These are phyloP conservation scores for Ochetophila trinervis DNA, from an alignment of 306 rosid genomes.

Conservation along the genomic window DNA sequence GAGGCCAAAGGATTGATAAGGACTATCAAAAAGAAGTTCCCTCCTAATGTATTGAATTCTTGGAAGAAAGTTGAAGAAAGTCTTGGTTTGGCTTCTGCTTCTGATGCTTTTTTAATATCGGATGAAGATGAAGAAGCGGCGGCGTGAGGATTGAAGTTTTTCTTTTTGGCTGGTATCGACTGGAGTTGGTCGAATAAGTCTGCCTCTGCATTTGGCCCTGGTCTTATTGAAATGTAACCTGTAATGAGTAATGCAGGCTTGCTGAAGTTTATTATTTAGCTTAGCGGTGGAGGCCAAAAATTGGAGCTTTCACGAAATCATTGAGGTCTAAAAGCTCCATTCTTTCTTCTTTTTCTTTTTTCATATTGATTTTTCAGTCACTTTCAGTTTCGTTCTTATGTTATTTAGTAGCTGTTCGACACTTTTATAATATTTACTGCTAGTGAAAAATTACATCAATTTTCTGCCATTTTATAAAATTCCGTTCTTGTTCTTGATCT, in stretches of 20 bases:
- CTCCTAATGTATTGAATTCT: conserved; percentile 47
- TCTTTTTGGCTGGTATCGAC: not conserved
- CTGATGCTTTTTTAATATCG: conserved; percentile 5
- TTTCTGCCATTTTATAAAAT: not conserved
- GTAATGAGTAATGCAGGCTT: conserved; percentile 3
- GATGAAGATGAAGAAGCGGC: conserved; percentile 34
- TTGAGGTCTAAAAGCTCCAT: conserved; percentile 16
- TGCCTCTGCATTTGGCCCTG: conserved; percentile 1
- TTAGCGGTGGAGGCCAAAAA: conserved; percentile 13
- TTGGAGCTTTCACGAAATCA: conserved; percentile 9
- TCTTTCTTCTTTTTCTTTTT: not conserved
- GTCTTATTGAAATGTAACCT: not conserved
- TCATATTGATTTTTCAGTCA: not conserved
- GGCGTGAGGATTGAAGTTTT: conserved; percentile 5
- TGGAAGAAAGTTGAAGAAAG: conserved; percentile 56
- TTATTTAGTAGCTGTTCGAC: not conserved
- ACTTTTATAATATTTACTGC: not conserved
- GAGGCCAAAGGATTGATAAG: conserved; percentile 51
- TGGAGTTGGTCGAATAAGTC: conserved; percentile 2
- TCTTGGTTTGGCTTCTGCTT: conserved; percentile 45
- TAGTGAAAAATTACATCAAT: not conserved
- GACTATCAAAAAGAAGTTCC: conserved; percentile 56
- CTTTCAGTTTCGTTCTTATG: conserved; percentile 1
- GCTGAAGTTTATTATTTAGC: not conserved
- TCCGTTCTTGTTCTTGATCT: no score